Base-by-base conservation (phyloP, 495 filamentous ascomycete genomes). In the Echria macrotheca region DNA sequence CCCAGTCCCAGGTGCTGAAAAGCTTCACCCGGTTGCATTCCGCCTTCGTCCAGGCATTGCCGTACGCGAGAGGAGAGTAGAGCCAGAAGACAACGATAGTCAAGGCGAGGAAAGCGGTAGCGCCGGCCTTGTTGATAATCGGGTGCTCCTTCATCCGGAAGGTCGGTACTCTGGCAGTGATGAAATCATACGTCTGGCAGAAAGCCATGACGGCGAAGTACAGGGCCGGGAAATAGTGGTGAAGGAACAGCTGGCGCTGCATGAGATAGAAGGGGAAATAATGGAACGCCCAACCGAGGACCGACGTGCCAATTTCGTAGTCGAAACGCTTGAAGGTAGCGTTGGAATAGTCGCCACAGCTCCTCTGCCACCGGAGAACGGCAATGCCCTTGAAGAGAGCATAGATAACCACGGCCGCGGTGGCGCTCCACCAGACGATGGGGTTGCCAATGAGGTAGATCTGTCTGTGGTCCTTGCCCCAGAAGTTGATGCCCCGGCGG, bases 211-310 rank as follows among this genome's bases (percentile, higher is more conserved):
- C 82, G 49, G 87, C 89, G 60, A 97, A 97, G 70, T 96, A 95
- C 11, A 98, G 80, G 2, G 93, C 93, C 0, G 67, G 67, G 64
- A 96, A 87, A 61, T 96, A 96, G 69, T 96, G 90, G 64, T 96
- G 90, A 37, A 96, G 73, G 77, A 96, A 96, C 15, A 96, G 80
- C 67, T 96, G 90, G 45, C 90, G 86, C 61, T 90, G 82, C 91
- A 95, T 95, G 18, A 95, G 80, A 65, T 77, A 96, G 71, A 96
- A 96, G n/a, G 90, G 90, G 75, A 95, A 94, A 69, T 95, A 96
- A 60, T 96, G 90, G 69, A 95, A 87, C 15, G 84, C 84, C 90
- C 90, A 96, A 35, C 87, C 93, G 18, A 98, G 78, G 10, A 96
- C 87, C 24, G 80, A 85, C 8, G 81, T 89, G 47, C 93, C 93